Evolutionary conservation across 345 rosid genomes (phyloP).

Genomic region (Gossypium mustelinum): DNA sequence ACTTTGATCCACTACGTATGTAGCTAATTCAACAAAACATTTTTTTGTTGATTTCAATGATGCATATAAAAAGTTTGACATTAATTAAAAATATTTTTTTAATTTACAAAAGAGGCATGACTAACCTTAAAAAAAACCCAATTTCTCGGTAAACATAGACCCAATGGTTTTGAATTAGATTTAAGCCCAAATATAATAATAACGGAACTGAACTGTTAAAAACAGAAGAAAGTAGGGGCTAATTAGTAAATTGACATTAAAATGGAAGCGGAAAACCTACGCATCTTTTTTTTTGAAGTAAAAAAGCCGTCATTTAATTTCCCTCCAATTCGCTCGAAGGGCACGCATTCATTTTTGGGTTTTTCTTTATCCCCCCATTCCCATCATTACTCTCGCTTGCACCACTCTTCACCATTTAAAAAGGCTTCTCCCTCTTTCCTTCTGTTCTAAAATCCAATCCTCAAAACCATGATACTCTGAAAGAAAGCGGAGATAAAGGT

Average conservation of each 20-base stretch:
- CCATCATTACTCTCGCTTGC: constrained; percentile 9
- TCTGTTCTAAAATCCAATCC: neutral
- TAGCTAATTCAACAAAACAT: no score
- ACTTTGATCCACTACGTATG: no score
- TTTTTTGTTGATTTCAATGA: no score
- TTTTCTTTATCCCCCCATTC: neutral
- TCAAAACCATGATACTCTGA: no score
- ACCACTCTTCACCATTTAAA: neutral
- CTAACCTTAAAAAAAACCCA: no score
- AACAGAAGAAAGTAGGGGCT: neutral
- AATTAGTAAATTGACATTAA: neutral
- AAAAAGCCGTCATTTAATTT: constrained; percentile 14
- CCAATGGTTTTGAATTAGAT: neutral
- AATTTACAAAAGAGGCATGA: no score
- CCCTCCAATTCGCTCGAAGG: constrained; percentile 32
- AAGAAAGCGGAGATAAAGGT: neutral
- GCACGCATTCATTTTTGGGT: neutral
- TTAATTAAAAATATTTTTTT: no score
- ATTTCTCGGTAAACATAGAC: neutral
- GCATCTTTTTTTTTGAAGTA: constrained; percentile 2
- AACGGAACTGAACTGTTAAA: neutral
- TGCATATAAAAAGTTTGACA: no score
- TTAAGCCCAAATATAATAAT: neutral
- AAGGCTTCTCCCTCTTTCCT: neutral
- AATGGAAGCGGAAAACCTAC: constrained; percentile 18